Evolutionary conservation across 768 basidiomycete genomes (phyloP).

Genomic region (Termitomyces titanicus): DNA sequence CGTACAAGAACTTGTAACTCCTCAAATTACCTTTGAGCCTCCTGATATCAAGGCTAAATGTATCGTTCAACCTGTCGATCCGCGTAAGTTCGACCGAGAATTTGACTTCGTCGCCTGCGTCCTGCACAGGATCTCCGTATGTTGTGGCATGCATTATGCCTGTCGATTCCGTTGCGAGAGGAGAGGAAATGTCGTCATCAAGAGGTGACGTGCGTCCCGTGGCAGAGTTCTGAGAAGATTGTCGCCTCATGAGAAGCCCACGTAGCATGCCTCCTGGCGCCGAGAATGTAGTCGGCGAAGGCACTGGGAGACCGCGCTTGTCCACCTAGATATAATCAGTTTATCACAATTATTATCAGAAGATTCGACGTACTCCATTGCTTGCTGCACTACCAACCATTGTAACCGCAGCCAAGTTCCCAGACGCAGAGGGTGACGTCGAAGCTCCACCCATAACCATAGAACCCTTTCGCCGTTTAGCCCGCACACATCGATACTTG

Average conservation of each 20-base stretch:
- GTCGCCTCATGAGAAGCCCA: slow-evolving; percentile 85
- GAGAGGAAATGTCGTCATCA: slow-evolving; percentile 40
- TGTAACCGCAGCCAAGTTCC: slow-evolving; percentile 62
- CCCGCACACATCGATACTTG: slow-evolving; percentile 82
- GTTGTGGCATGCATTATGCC: slow-evolving; percentile 44
- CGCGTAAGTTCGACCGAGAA: slow-evolving; percentile 94
- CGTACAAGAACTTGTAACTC: slow-evolving; percentile 91
- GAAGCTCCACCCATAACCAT: slow-evolving; percentile 38
- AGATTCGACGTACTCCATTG: slow-evolving; percentile 65
- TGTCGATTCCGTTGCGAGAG: slow-evolving; percentile 38
- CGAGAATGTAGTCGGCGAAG: slow-evolving; percentile 69
- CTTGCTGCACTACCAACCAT: slow-evolving; percentile 82
- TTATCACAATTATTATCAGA: slow-evolving; percentile 2
- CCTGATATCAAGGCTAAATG: slow-evolving; percentile 89
- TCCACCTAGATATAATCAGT: slow-evolving; percentile 59
- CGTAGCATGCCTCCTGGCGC: slow-evolving; percentile 77
- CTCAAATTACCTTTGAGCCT: slow-evolving; percentile 88
- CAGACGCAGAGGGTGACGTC: slow-evolving; percentile 7
- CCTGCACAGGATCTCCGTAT: slow-evolving; percentile 79
- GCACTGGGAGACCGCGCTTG: slow-evolving; percentile 82
- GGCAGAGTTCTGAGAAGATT: slow-evolving; percentile 75
- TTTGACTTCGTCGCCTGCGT: slow-evolving; percentile 92
- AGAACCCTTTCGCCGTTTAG: slow-evolving; percentile 63
- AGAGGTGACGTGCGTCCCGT: slow-evolving; percentile 27
- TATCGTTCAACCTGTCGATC: slow-evolving; percentile 84